Evolutionary conservation across 2,329 filamentous ascomycete genomes (phyloP).

Genomic region (Ascosphaera pollenicola): DNA sequence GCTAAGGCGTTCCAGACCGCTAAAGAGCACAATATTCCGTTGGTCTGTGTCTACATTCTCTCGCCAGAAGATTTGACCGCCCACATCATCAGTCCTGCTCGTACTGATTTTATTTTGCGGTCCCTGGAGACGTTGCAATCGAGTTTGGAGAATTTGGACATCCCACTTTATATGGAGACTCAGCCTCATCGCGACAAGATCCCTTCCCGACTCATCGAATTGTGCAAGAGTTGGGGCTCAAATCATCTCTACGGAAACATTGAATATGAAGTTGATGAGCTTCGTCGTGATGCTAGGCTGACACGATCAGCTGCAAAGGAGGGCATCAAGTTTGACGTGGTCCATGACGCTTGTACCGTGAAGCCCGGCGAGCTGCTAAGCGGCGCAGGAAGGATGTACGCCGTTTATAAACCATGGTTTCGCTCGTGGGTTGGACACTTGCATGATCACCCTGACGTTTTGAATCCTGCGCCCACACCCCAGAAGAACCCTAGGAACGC

Average conservation of each 20-base stretch:
- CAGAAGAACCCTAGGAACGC: conserved; percentile 29
- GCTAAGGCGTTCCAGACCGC: conserved; percentile 44
- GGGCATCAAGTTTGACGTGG: conserved; percentile 45
- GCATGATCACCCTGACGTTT: conserved; percentile 43
- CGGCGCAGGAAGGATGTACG: conserved; percentile 54
- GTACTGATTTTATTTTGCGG: conserved; percentile 64
- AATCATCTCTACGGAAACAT: conserved; percentile 62
- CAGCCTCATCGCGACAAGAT: conserved; percentile 43
- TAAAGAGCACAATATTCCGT: conserved; percentile 41
- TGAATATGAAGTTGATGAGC: conserved; percentile 81
- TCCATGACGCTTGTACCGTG: conserved; percentile 69
- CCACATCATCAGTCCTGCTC: conserved; percentile 47
- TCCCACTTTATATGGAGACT: conserved; percentile 57
- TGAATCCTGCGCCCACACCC: conserved; percentile 39
- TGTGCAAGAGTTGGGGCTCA: conserved; percentile 50
- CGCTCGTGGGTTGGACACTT: conserved; percentile 52
- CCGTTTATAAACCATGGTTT: conserved; percentile 71
- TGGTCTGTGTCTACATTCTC: conserved; percentile 58
- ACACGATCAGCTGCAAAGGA: conserved; percentile 37
- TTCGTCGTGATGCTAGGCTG: conserved; percentile 51
- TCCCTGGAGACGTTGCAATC: conserved; percentile 41
- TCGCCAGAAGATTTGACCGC: conserved; percentile 72
- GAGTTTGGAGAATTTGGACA: conserved; percentile 47
- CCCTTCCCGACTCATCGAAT: conserved; percentile 36
- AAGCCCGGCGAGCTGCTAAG: conserved; percentile 45